Percentiles rank a stretch among this genome's conserved stretches.
Conservation (phyloP, 306 rosid species). For the Vigna radiata region DNA sequence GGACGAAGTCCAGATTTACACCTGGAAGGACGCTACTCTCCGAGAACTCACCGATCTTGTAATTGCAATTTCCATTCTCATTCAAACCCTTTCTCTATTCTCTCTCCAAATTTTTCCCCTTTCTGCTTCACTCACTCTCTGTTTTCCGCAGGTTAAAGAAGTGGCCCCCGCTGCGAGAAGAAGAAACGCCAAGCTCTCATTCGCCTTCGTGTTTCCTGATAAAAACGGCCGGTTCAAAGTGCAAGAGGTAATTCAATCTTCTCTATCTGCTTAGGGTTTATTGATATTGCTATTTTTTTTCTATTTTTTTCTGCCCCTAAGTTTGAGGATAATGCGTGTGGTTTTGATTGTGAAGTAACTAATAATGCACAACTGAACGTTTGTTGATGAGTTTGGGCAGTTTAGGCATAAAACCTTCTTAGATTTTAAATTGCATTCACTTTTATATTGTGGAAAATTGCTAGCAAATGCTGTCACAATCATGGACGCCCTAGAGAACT, state of each 20-base stretch:
- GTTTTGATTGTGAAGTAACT: too few species aligned
- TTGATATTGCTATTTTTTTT: background rate
- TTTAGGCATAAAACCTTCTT: too few species aligned
- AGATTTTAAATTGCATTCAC: background rate
- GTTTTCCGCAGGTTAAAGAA: constrained; percentile 76
- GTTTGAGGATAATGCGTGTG: background rate
- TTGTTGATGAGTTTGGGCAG: too few species aligned
- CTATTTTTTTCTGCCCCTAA: background rate
- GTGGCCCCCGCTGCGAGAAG: constrained; percentile 93
- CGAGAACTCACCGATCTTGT: constrained; percentile 94
- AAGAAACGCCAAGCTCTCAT: constrained; percentile 88
- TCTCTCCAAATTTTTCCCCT: background rate
- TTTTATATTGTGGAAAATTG: background rate
- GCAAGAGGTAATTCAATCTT: constrained; percentile 60
- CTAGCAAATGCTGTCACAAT: background rate
- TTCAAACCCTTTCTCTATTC: background rate
- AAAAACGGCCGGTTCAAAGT: constrained; percentile 84
- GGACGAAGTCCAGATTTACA: constrained; percentile 97
- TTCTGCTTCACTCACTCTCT: background rate
- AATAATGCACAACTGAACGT: background rate
- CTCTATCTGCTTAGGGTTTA: background rate
- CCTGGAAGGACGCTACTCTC: constrained; percentile 97
- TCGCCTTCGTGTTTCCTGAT: constrained; percentile 95
- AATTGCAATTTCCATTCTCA: background rate
- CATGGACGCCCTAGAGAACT: too few species aligned